phyloP scores from a whole-genome alignment of 352 stramenopile species.

The Blastocystis sp. region DNA sequence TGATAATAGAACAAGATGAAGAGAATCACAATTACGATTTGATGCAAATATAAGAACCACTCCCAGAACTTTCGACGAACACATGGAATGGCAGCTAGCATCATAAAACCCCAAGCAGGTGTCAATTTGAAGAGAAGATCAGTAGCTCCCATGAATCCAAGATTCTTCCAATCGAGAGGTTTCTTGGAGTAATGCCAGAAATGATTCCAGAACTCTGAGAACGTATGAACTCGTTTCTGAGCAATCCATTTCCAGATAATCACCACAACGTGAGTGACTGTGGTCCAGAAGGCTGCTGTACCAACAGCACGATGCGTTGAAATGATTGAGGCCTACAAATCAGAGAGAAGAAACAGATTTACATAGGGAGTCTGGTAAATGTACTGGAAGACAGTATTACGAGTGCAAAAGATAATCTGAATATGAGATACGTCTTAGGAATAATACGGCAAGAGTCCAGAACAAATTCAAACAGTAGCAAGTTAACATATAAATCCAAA shows the following conservation, averaged over 20 bases:
- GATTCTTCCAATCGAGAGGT: constrained; percentile 2
- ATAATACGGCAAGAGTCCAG: constrained; percentile 14
- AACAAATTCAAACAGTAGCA: constrained; percentile 46
- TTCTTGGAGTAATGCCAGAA: neutral
- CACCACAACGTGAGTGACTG: constrained; percentile 23
- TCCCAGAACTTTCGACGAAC: constrained; percentile 6
- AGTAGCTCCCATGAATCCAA: neutral
- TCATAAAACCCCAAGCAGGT: neutral
- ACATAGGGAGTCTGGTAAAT: constrained; percentile 46
- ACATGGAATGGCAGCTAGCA: neutral
- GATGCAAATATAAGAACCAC: constrained; percentile 40
- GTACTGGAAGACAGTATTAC: constrained; percentile 46
- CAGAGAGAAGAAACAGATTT: neutral
- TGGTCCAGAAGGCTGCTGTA: neutral
- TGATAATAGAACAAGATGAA: constrained; percentile 25
- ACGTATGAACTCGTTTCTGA: neutral
- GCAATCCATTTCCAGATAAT: constrained; percentile 2
- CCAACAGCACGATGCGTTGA: constrained; percentile 30
- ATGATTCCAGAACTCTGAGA: neutral
- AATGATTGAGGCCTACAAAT: constrained; percentile 23
- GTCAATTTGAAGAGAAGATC: neutral
- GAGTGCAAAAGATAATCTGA: constrained; percentile 29
- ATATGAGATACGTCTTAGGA: neutral
- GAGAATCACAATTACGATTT: constrained; percentile 19
- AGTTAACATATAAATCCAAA: neutral